phyloP scores from a whole-genome alignment of 129 eudicot species.

The Tagetes patula region DNA sequence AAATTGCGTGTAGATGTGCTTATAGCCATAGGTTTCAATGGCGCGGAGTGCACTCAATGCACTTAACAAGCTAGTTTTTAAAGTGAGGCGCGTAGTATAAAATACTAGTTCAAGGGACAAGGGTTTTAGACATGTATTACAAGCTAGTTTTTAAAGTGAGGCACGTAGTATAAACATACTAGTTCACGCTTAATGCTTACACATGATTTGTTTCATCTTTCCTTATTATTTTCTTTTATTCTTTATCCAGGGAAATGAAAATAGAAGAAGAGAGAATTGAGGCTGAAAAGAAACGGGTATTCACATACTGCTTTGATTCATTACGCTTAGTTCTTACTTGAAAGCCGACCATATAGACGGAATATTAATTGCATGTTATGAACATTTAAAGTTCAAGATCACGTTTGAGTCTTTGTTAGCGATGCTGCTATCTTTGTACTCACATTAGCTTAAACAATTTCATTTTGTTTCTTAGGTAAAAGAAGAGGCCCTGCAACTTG shows the following conservation, averaged over 20 bases:
- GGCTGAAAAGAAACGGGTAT: slow-evolving; percentile 90
- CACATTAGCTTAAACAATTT: not conserved
- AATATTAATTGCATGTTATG: slow-evolving; percentile 4
- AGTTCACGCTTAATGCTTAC: slow-evolving; percentile 6
- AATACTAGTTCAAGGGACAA: too few species aligned
- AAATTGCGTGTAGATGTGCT: not conserved
- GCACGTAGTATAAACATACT: too few species aligned
- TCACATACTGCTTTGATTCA: slow-evolving; percentile 2
- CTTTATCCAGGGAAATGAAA: slow-evolving; percentile 83
- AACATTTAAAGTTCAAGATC: not conserved
- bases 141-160: too few species aligned
- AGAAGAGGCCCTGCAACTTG: slow-evolving; percentile 95
- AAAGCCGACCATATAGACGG: not conserved
- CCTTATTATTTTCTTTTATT: slow-evolving; percentile 20
- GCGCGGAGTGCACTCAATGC: too few species aligned
- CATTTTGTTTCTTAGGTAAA: slow-evolving; percentile 48
- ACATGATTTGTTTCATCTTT: slow-evolving; percentile 4
- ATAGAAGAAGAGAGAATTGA: slow-evolving; percentile 92
- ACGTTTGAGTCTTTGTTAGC: not conserved
- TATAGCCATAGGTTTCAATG: not conserved
- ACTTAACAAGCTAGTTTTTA: too few species aligned
- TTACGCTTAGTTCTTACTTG: not conserved
- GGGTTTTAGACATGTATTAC: not conserved
- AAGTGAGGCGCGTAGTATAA: too few species aligned
- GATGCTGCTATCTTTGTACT: not conserved